Conservation (phyloP, 805 yeast species). For the Ogataea pini region DNA sequence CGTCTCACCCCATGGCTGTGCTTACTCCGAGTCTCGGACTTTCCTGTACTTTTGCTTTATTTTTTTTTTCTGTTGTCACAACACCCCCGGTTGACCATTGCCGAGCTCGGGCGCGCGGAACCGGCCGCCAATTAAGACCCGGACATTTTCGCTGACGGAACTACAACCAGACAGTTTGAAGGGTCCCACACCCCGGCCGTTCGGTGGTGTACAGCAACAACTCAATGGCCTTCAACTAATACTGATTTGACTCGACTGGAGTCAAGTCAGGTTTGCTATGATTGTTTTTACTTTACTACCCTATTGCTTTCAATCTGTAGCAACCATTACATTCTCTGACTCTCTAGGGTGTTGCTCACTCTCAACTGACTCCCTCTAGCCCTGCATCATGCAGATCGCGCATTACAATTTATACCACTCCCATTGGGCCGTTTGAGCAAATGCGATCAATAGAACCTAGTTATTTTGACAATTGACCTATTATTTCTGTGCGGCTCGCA, state of each 20-base stretch:
- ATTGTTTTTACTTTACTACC: no score
- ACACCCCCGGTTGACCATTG: conserved; percentile 4
- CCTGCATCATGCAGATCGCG: conserved; percentile 7
- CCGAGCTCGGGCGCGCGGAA: conserved; percentile 3
- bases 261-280: no score
- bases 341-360: no score
- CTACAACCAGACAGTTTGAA: background rate
- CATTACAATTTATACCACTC: conserved; percentile 19
- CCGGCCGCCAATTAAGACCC: conserved; percentile 2
- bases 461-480: conserved; percentile 2
- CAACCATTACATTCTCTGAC: no score
- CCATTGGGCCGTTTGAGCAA: conserved; percentile 15
- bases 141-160: conserved; percentile 1
- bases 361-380: conserved; percentile 1
- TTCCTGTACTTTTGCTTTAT: background rate
- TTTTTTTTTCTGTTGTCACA: background rate
- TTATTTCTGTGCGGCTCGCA: conserved; percentile 6
- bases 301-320: no score
- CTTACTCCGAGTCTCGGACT: conserved; percentile 2
- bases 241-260: no score
- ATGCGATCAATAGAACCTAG: conserved; percentile 7
- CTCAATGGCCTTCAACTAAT: no score
- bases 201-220: background rate
- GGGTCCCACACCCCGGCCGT: conserved; percentile 1
- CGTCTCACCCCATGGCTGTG: no score